Conservation (phyloP, 768 basidiomycete species). For the Neoboletus magnificus region DNA sequence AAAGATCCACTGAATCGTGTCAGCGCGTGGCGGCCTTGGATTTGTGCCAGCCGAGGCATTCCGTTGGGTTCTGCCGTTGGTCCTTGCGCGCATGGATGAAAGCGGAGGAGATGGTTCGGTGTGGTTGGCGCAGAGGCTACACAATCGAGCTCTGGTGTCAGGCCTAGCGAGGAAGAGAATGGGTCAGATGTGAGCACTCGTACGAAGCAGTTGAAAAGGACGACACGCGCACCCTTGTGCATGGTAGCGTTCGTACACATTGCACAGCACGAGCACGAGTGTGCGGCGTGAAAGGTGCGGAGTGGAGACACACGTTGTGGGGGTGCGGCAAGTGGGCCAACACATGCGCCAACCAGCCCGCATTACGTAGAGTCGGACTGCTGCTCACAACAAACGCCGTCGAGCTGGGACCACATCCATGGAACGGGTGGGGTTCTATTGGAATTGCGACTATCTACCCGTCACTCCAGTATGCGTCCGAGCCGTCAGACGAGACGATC, state of each 20-base stretch:
- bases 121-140: constrained; percentile 10
- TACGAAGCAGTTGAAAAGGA: constrained; percentile 18
- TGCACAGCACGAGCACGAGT: constrained; percentile 33
- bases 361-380: background rate
- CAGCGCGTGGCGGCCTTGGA: constrained; percentile 31
- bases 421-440: no score
- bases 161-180: constrained; percentile 1
- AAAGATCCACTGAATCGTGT: constrained; percentile 70
- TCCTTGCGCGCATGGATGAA: constrained; percentile 26
- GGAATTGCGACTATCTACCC: background rate
- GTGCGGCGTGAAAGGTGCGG: constrained; percentile 25
- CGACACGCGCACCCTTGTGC: constrained; percentile 24
- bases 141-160: constrained; percentile 1
- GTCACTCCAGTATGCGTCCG: constrained; percentile 14
- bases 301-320: constrained; percentile 24
- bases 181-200: constrained; percentile 10
- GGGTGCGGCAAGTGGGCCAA: constrained; percentile 20
- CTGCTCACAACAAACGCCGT: background rate
- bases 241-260: constrained; percentile 18
- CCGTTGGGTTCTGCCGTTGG: constrained; percentile 23
- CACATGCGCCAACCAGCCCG: constrained; percentile 7
- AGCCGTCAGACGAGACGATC: constrained; percentile 22
- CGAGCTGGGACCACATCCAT: background rate
- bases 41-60: constrained; percentile 21
- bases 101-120: constrained; percentile 6